Conservation (phyloP, 768 basidiomycete species). For the Macrolepiota fuliginosa region DNA sequence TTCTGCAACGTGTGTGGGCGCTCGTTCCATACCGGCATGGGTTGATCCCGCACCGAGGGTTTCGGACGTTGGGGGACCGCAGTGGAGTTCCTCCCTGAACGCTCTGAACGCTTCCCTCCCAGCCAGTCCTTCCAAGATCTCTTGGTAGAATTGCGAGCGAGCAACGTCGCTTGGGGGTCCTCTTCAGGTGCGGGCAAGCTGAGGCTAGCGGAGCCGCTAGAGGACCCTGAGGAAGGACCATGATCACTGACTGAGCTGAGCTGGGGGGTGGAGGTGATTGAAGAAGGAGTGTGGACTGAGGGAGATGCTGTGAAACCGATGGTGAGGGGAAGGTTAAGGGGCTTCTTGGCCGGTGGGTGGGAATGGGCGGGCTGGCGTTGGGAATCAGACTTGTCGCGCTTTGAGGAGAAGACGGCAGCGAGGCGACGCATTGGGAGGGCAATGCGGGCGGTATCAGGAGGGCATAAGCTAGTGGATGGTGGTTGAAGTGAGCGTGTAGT, state of each 20-base stretch:
- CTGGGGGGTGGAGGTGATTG: constrained; percentile 27
- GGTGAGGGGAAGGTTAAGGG: constrained; percentile 7
- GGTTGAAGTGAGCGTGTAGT: constrained; percentile 3
- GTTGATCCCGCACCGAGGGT: constrained; percentile 30
- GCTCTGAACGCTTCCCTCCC: constrained; percentile 30
- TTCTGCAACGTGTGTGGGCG: constrained; percentile 11
- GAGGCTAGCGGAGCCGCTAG: constrained; percentile 56
- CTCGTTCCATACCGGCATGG: constrained; percentile 1
- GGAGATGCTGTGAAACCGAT: constrained; percentile 10
- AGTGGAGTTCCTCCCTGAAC: constrained; percentile 17
- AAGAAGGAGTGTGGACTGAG: constrained; percentile 20
- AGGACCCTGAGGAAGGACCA: constrained; percentile 55
- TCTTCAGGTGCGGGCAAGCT: constrained; percentile 63
- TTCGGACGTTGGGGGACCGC: constrained; percentile 19
- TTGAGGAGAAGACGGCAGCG: constrained; percentile 52
- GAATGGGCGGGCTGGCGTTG: constrained; percentile 12
- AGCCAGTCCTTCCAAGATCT: constrained; percentile 58
- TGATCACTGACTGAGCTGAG: constrained; percentile 35
- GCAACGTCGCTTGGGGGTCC: constrained; percentile 32
- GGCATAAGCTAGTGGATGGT: constrained; percentile 6
- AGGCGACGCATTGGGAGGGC: constrained; percentile 56
- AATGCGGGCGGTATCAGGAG: constrained; percentile 12
- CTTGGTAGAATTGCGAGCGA: constrained; percentile 36
- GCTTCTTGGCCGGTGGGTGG: constrained; percentile 11
- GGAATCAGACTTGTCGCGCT: constrained; percentile 37